Percentiles rank a stretch among this genome's conserved stretches.
These are phyloP conservation scores for Aspergillus texensis DNA, from an alignment of 2,329 filamentous ascomycete genomes.

Conservation along the genomic window DNA sequence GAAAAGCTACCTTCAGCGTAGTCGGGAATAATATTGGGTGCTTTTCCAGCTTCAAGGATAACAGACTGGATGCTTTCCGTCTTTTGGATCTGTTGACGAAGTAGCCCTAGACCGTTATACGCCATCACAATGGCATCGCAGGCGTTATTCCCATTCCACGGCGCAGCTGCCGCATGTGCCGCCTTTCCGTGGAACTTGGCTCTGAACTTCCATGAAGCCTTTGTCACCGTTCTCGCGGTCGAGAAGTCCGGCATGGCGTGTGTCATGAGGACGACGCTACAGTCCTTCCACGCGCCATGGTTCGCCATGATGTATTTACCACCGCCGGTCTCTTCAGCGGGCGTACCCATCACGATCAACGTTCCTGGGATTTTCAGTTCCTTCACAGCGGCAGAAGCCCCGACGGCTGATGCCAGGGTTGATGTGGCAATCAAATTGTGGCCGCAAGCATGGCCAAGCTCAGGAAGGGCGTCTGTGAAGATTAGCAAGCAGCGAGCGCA, in stretches of 20 bases:
- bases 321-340: slow-evolving; percentile 1
- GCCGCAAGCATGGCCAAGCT: slow-evolving; percentile 1
- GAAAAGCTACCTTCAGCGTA: slow-evolving; percentile 1
- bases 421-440: slow-evolving; percentile 2
- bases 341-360: slow-evolving; percentile 1
- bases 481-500: neutral
- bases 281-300: neutral
- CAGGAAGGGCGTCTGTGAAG: neutral
- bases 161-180: neutral
- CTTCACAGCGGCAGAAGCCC: neutral
- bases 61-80: slow-evolving; percentile 1
- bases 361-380: neutral
- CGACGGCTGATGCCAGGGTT: neutral
- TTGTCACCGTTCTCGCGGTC: neutral
- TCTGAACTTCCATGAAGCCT: slow-evolving; percentile 3
- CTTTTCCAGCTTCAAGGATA: neutral
- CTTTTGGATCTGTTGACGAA: slow-evolving; percentile 2
- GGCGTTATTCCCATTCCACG: slow-evolving; percentile 2
- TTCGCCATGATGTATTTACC: slow-evolving; percentile 3
- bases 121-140: neutral
- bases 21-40: neutral
- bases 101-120: neutral
- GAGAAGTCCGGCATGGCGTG: slow-evolving; percentile 1
- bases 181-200: slow-evolving; percentile 1
- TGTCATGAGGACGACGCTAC: neutral